These are phyloP conservation scores for Amanita pseudoporphyria DNA, from an alignment of 768 basidiomycete species.

Conservation along the genomic window DNA sequence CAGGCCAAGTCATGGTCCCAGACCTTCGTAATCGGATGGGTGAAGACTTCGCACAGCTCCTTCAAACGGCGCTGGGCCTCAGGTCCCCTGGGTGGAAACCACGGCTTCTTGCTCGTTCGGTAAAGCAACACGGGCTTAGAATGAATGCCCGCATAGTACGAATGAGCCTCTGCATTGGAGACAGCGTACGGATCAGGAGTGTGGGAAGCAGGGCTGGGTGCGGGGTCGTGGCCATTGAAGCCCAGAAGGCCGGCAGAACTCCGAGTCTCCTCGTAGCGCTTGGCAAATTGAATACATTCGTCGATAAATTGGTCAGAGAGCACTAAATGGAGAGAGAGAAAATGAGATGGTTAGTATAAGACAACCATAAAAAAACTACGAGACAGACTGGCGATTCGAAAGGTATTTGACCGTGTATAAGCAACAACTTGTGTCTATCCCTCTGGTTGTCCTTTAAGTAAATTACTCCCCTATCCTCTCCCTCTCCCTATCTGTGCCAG, in stretches of 20 bases:
- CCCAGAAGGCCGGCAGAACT: no score
- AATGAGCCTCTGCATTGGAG: slow-evolving; percentile 15
- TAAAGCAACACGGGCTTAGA: slow-evolving; percentile 19
- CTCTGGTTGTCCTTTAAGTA: background rate
- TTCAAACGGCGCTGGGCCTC: slow-evolving; percentile 17
- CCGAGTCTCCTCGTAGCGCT: no score
- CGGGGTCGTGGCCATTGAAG: no score
- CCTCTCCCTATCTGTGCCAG: background rate
- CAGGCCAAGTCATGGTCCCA: slow-evolving; percentile 22
- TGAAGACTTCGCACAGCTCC: slow-evolving; percentile 22
- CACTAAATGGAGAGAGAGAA: no score
- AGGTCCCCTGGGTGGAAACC: slow-evolving; percentile 17
- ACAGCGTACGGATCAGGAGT: slow-evolving; percentile 13
- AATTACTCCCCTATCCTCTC: background rate
- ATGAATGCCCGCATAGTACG: slow-evolving; percentile 21
- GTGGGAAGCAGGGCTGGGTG: slow-evolving; percentile 12
- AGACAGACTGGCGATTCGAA: no score
- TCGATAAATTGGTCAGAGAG: no score
- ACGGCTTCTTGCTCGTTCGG: slow-evolving; percentile 19
- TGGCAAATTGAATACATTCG: no score
- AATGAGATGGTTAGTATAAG: no score
- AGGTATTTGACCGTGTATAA: no score
- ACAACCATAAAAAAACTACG: no score
- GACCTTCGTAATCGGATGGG: slow-evolving; percentile 20
- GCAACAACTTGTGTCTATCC: background rate